Evolutionary conservation across 345 rosid species (phyloP).

Genomic region (Eucalyptus pumila): DNA sequence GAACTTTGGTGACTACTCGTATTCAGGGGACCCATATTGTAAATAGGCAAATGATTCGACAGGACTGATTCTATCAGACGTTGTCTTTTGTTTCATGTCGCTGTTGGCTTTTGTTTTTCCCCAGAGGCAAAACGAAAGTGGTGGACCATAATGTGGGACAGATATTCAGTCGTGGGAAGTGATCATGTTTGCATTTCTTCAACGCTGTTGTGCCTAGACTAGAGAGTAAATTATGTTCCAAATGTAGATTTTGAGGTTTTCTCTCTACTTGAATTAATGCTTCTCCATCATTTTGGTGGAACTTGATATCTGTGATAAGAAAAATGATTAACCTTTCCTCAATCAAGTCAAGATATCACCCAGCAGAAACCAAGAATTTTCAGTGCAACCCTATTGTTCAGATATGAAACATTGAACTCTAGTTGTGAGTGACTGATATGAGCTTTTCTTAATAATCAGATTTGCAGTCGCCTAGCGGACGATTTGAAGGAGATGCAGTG

Average conservation of each 20-base stretch:
- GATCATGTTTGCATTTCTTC: neutral
- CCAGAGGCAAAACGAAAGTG: neutral
- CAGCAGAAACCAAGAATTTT: neutral
- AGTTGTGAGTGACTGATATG: neutral
- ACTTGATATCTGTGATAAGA: neutral
- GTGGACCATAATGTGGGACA: neutral
- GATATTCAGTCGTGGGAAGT: neutral
- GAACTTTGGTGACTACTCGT: neutral
- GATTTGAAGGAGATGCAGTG: constrained; percentile 46
- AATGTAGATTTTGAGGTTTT: neutral
- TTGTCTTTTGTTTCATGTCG: neutral
- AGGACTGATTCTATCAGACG: neutral
- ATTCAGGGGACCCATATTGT: neutral
- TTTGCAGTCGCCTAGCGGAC: constrained; percentile 35
- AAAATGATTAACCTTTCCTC: neutral
- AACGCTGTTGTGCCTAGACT: neutral
- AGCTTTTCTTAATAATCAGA: constrained; percentile 27
- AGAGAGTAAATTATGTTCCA: neutral
- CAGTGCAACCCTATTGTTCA: neutral
- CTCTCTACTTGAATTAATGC: neutral
- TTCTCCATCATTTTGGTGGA: neutral
- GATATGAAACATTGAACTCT: neutral
- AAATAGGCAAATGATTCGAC: neutral
- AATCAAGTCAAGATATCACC: neutral
- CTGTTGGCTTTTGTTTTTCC: neutral